phyloP scores from a whole-genome alignment of 495 filamentous ascomycete genomes.

The Trichoderma reesei region DNA sequence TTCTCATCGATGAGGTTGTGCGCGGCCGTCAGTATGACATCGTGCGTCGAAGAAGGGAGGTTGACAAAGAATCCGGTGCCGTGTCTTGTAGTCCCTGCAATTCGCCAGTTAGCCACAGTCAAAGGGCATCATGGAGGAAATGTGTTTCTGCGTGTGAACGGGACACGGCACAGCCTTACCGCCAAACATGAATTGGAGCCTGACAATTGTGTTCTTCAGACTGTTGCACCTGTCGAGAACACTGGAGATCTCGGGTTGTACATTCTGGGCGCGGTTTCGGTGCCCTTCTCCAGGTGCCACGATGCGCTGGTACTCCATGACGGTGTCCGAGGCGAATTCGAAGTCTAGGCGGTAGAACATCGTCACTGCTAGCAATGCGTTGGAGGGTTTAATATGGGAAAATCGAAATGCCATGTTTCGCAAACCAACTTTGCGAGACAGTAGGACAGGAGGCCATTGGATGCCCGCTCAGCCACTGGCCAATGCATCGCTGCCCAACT shows the following conservation, averaged over 20 bases:
- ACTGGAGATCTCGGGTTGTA: background rate
- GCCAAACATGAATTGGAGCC: background rate
- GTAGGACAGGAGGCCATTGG: no score
- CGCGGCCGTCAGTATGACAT: slow-evolving; percentile 13
- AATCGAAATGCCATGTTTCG: no score
- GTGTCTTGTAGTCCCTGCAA: background rate
- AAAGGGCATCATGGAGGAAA: background rate
- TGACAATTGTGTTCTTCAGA: background rate
- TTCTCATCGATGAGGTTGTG: slow-evolving; percentile 11
- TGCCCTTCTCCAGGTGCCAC: background rate
- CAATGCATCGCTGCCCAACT: no score
- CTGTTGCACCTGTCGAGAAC: background rate
- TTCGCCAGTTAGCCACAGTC: background rate
- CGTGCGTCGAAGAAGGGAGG: slow-evolving; percentile 19
- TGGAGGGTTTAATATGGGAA: no score
- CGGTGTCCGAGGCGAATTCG: background rate
- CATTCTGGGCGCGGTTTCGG: background rate
- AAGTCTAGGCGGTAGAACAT: background rate
- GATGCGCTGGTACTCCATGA: background rate
- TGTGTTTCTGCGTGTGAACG: background rate
- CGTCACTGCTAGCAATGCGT: background rate
- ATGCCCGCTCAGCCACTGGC: no score
- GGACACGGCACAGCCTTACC: background rate
- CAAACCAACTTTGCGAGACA: no score
- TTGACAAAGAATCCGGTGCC: slow-evolving; percentile 28